Percentiles rank a stretch among this genome's conserved stretches.
Conservation (phyloP, 345 rosid genomes). For the Eucalyptus cloeziana region DNA sequence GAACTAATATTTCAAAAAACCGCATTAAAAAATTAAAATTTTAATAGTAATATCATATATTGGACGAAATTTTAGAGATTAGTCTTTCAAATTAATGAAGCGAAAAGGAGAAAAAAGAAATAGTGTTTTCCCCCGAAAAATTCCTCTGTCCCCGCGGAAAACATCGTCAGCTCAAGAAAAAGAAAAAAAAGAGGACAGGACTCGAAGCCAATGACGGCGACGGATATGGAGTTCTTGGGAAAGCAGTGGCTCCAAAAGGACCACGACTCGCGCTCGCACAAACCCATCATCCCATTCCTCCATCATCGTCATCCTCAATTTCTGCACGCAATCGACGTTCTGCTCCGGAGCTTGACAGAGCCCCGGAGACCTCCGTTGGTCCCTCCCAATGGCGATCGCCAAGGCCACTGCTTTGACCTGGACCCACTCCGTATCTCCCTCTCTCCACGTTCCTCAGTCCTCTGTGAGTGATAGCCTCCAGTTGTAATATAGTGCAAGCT, state of each 20-base stretch:
- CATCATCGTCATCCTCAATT: background rate
- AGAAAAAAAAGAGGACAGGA: background rate
- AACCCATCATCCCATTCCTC: background rate
- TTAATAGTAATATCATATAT: background rate
- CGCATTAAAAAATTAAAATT: background rate
- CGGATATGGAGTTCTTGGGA: background rate
- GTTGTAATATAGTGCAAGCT: background rate
- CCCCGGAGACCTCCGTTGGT: background rate
- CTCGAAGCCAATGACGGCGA: background rate
- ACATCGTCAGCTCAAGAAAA: background rate
- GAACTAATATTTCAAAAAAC: too few relatives aligned
- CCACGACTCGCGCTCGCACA: slow-evolving; percentile 11
- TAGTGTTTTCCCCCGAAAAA: background rate
- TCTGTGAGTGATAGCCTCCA: background rate
- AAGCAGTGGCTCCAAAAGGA: slow-evolving; percentile 35
- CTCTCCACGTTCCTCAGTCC: slow-evolving; percentile 1
- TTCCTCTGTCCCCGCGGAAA: background rate
- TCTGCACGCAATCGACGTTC: background rate
- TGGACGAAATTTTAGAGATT: background rate
- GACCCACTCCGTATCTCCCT: slow-evolving; percentile 37
- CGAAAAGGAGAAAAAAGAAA: background rate
- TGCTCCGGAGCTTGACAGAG: background rate
- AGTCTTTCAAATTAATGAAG: background rate
- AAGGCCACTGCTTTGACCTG: slow-evolving; percentile 39
- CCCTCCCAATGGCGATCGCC: slow-evolving; percentile 23